Evolutionary conservation across 2,329 filamentous ascomycete genomes (phyloP).

Genomic region (Cordyceps farinosa): DNA sequence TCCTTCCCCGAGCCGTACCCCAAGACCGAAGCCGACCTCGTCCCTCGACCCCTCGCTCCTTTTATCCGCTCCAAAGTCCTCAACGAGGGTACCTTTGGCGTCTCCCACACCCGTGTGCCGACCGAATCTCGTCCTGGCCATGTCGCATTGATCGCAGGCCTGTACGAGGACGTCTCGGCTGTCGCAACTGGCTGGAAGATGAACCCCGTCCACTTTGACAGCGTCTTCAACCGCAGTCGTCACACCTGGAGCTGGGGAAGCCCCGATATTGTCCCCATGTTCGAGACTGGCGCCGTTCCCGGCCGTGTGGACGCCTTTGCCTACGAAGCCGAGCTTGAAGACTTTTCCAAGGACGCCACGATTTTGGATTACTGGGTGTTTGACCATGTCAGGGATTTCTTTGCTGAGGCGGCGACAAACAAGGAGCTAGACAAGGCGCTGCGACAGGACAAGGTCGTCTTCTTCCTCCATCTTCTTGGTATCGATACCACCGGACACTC

Average conservation of each 20-base stretch:
- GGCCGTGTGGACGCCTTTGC: slow-evolving; percentile 83
- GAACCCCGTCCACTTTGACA: slow-evolving; percentile 97
- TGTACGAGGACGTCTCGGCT: slow-evolving; percentile 97
- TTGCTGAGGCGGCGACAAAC: slow-evolving; percentile 75
- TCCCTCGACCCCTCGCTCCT: slow-evolving; percentile 77
- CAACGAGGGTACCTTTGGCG: slow-evolving; percentile 88
- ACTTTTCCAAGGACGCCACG: slow-evolving; percentile 79
- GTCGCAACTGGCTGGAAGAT: slow-evolving; percentile 98
- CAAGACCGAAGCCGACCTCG: slow-evolving; percentile 59
- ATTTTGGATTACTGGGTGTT: slow-evolving; percentile 93
- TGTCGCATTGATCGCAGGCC: slow-evolving; percentile 90
- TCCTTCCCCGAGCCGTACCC: slow-evolving; percentile 83
- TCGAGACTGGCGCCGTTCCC: slow-evolving; percentile 84
- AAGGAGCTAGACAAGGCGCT: slow-evolving; percentile 68
- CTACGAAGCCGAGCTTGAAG: slow-evolving; percentile 81
- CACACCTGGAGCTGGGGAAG: slow-evolving; percentile 99
- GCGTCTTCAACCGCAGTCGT: slow-evolving; percentile 92
- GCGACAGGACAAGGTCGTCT: slow-evolving; percentile 81
- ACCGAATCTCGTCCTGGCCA: slow-evolving; percentile 96
- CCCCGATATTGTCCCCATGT: slow-evolving; percentile 97
- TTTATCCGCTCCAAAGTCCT: slow-evolving; percentile 88
- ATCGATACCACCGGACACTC: slow-evolving; percentile 86
- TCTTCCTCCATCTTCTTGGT: slow-evolving; percentile 91
- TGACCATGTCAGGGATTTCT: slow-evolving; percentile 84
- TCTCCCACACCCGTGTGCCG: slow-evolving; percentile 93